Evolutionary conservation across 495 filamentous ascomycete species (phyloP), one percentile per base, ranked within the genome.

Genomic region (Diplogelasinospora grovesii): DNA sequence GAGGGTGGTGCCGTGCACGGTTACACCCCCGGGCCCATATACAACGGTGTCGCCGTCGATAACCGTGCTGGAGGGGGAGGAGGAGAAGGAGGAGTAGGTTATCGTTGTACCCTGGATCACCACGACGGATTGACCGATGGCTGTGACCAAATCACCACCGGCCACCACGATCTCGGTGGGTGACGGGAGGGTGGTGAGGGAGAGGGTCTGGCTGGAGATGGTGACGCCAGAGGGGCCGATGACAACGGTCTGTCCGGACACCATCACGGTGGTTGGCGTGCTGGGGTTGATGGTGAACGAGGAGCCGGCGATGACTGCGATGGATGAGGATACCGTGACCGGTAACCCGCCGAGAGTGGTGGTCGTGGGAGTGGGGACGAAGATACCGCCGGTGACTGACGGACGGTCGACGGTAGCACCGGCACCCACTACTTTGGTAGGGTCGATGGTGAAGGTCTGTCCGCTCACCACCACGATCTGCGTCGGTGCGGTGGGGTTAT

Each of bases 11-110:
- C 53, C 53, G 29, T 59, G 57, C 6, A 61, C 47, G 4, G 55
- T 53, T 15, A 77, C 50, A 22, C 75, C 71, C 1, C 48, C 55
- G 9, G 72, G 65, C 1, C 68, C 72, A 30, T 77, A 57, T 1
- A 65, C 56, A 14, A 75, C 36, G 2, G 57, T 67, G 23, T 71
- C 64, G 22, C 62, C 64, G 46, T 66, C 64, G 16, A 71, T 39
- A 8, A 65, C 41, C 2, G 61, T 67, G 19, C 14, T 34, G 0
- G 41, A 38, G n/a, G 27, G n/a, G n/a, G 59, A 54, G 30, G 53
- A 49, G 0, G 45, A 39, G 28, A 46, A 29, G 39, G 21, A 33
- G 4, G 50, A 40, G 49, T 69, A 69, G 0, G 63, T 68, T 23
- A 70, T 56, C 11, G 70, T 71, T 0, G 51, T 60, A 2, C 63